phyloP scores from a whole-genome alignment of 441 rosid species.

The Pelargonium fulgidum region DNA sequence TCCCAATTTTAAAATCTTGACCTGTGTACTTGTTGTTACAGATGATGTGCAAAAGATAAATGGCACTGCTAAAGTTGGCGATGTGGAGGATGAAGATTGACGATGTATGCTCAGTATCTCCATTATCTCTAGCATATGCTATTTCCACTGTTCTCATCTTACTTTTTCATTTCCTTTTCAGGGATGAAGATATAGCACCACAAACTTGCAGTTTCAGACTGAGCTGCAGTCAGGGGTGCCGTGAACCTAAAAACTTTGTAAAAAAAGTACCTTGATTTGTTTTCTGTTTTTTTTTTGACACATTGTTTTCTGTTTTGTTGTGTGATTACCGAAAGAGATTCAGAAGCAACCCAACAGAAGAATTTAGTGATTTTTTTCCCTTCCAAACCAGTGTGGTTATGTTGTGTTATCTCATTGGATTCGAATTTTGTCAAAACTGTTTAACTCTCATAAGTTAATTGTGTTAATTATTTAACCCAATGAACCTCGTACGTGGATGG shows the following conservation, averaged over 20 bases:
- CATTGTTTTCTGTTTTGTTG: no score
- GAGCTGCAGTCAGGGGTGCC: neutral
- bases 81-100: slow-evolving; percentile 24
- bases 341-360: no score
- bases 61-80: slow-evolving; percentile 24
- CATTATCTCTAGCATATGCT: neutral
- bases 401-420: no score
- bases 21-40: slow-evolving; percentile 6
- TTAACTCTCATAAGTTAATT: no score
- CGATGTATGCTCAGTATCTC: slow-evolving; percentile 7
- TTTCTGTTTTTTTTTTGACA: no score
- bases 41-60: slow-evolving; percentile 29
- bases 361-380: no score
- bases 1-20: neutral
- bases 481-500: no score
- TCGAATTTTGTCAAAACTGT: no score
- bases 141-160: neutral
- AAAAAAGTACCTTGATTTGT: neutral
- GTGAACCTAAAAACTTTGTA: neutral
- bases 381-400: no score
- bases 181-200: neutral
- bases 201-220: neutral
- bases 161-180: neutral
- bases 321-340: neutral
- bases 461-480: no score